Base-by-base conservation (phyloP, 208 protist species). In the Herpetomonas samuelpessoai region DNA sequence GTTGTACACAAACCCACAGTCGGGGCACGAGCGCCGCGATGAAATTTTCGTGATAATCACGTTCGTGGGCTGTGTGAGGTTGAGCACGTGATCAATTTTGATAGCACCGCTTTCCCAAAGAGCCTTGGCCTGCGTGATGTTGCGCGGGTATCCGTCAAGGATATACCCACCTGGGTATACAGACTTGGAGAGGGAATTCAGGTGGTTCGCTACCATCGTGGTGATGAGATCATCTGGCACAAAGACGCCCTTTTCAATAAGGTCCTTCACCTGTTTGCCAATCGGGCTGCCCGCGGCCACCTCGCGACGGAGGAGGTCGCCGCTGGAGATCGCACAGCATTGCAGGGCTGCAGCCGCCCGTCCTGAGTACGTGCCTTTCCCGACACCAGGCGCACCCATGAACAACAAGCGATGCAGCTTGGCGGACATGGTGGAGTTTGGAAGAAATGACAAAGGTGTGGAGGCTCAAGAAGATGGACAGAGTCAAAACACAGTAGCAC, bases 131-230 rank as follows among this genome's bases (percentile, higher is more conserved):
- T 98, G 96, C n/a, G 60, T 59, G 2, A 91, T 25, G 38, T 91
- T 97, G 52, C 96, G 78, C 27, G 96, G 96, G 68, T 88, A 97
- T 26, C 96, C 96, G 62, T 98, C 96, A 14, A 98, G 61, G 21
- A 98, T 79, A 78, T 91, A 98, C 21, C 83, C 81, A 41, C 80
- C 58, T 1, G 58, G 64, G 16, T 58, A 29, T 19, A 68, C 26
- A 26, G 45, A 60, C 53, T 61, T 45, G 22, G 26, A 29, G 18
- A 76, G 45, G 19, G 14, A 56, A 16, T 39, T 55, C 7, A 92
- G 55, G 49, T 74, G 65, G 31, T 71, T 53, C 22, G 57, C 52
- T 27, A 97, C 74, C 50, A 95, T 74, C 12, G 83, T 50, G n/a
- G 79, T 65, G 46, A 97, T 82, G 22, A 95, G 62, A 3, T 69